phyloP scores from a whole-genome alignment of 257 asterid species.

The Rubia yunnanensis region DNA sequence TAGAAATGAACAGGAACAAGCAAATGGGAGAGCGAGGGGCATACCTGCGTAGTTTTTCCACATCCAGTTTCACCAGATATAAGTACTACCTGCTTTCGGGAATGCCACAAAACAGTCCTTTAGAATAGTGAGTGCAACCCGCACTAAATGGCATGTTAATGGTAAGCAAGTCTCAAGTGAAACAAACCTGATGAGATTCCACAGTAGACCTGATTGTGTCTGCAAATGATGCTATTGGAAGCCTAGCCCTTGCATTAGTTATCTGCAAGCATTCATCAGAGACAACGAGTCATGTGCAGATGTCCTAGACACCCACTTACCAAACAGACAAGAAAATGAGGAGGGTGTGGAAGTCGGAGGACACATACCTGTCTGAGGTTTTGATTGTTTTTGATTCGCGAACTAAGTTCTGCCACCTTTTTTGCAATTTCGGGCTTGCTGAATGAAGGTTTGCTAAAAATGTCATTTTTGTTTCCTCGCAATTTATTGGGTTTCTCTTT shows the following conservation, averaged over 20 bases:
- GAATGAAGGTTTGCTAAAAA: conserved; percentile 49
- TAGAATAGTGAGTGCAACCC: not conserved
- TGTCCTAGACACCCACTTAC: not conserved
- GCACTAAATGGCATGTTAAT: not conserved
- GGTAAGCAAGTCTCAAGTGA: not conserved
- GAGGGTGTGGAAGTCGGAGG: not conserved
- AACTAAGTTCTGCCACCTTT: conserved; percentile 45
- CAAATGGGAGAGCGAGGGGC: conserved; percentile 7
- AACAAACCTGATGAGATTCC: conserved; percentile 66
- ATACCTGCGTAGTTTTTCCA: conserved; percentile 92
- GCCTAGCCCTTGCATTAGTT: conserved; percentile 54
- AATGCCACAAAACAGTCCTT: conserved; percentile 10
- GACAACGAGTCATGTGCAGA: not conserved
- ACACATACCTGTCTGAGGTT: conserved; percentile 53
- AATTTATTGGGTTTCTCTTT: conserved; percentile 19
- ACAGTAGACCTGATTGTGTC: conserved; percentile 57
- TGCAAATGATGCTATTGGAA: conserved; percentile 79
- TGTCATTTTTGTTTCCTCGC: conserved; percentile 35
- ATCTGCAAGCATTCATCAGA: conserved; percentile 40
- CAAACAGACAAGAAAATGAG: not conserved
- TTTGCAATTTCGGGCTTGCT: conserved; percentile 43
- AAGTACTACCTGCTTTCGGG: conserved; percentile 66
- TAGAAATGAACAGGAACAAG: conserved; percentile 1
- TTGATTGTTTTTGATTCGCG: conserved; percentile 37
- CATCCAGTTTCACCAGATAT: conserved; percentile 98